These are phyloP conservation scores for Penicillium sp. DNA, from an alignment of 2,329 filamentous ascomycete genomes.

Conservation along the genomic window DNA sequence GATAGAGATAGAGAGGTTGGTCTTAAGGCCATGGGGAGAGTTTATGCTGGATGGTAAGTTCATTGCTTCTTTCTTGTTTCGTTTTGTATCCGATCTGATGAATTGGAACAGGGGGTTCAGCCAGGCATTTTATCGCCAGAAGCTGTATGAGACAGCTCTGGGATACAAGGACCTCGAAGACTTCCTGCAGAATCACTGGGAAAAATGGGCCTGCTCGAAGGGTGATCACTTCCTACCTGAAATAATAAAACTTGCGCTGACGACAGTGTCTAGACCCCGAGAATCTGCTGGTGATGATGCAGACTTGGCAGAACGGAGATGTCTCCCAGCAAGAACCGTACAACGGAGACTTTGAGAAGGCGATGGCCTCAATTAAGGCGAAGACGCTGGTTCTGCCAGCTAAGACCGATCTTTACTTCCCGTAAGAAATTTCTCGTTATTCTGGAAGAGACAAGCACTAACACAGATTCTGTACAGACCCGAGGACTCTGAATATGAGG, in stretches of 20 bases:
- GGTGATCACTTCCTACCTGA: conserved; percentile 41
- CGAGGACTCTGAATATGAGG: conserved; percentile 78
- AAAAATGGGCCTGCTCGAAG: conserved; percentile 73
- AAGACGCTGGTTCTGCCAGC: conserved; percentile 73
- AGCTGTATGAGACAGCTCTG: conserved; percentile 68
- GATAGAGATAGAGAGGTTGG: conserved; percentile 61
- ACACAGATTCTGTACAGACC: conserved; percentile 54
- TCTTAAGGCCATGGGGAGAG: conserved; percentile 73
- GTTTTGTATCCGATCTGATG: conserved; percentile 7
- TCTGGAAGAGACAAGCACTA: not conserved
- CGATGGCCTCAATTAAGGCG: conserved; percentile 73
- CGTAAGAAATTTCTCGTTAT: conserved; percentile 53
- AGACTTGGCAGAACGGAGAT: conserved; percentile 79
- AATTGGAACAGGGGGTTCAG: conserved; percentile 67
- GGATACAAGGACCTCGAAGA: conserved; percentile 73
- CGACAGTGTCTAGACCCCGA: conserved; percentile 63
- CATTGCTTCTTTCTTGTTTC: not conserved
- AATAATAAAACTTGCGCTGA: not conserved
- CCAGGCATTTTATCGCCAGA: conserved; percentile 77
- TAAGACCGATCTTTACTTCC: conserved; percentile 81
- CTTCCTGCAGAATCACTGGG: conserved; percentile 78
- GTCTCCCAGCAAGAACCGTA: conserved; percentile 72
- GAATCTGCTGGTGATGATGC: conserved; percentile 75
- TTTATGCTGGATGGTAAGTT: conserved; percentile 72
- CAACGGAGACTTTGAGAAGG: conserved; percentile 68